Base-by-base conservation (phyloP, 345 rosid species). In the Lumnitzera littorea region DNA sequence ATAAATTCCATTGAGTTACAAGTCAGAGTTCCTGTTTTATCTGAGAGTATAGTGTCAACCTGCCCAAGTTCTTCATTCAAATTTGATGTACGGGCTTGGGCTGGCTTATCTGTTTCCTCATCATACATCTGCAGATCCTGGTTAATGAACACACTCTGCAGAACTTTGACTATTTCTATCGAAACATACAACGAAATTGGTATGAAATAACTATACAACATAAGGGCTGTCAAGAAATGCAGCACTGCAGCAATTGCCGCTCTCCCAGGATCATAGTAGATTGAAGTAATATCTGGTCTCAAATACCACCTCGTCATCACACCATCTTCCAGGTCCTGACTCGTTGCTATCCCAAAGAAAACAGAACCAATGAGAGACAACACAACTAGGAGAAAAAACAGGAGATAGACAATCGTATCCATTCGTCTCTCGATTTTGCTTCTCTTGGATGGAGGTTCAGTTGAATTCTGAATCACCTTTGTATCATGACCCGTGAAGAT, bases 11-110 rank as follows among this genome's bases (percentile, higher is more conserved):
- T 92, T 12, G 96, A 87, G 61, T 92, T 92, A 67, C 98, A 89
- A 14, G 98, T 92, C 84, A 92, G 71, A 12, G 98, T 92, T 46
- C 98, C 98, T 4, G 98, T 92, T 72, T 92, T 92, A 71, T 92
- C 98, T 0, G 97, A 92, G 46, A 92, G 82, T 49, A 92, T 75
- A 14, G 98, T 92, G 49, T 87, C 95, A 8, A 92, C 98, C 73
- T 89, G 95, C 15, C 98, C 98, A 1, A 92, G 98, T 77, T 92
- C 98, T 83, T 92, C 98, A 15, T 92, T 92, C 67, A 92, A 80
- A 77, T 92, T 92, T n/a, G 98, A 92, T 15, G 97, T 92, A 43
- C 97, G 85, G 12, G 98, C 98, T 48, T 69, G 77, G 6, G 98
- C 98, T 2, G 98, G 98, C 70, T 81, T 84, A 74, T 92, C 96